Evolutionary conservation across 164 flowering plant species (phyloP), one percentile per base, ranked within the genome.

Genomic region (Kingdonia uniflora): DNA sequence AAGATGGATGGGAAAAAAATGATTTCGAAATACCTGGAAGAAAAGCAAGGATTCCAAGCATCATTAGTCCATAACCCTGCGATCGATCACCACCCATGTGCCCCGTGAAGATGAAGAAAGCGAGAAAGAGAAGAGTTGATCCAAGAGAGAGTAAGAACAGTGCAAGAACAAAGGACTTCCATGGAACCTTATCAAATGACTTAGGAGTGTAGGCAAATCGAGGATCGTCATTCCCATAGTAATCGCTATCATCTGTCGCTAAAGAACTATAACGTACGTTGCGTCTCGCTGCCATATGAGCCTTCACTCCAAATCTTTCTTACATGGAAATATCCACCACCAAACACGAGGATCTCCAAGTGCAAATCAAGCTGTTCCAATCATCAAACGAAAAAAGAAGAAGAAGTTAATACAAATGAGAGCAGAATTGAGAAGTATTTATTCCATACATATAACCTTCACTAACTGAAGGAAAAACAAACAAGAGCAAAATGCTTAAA

Each of bases 31-130:
- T 74, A 83, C 95, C 92, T 55, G 96, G 97, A 39, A 91, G 77
- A 61, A 91, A 85, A 33, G 92, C 62, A 42, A 91, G 80, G 54
- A 85, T 21, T 14, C 95, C 97, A 45, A 87, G 76, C 19, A 62
- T 71, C 15, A 91, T 44, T 29, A 91, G 86, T 10, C 92, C 96
- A 67, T 71, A 81, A 10, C 80, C 92, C 69, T 87, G 97, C 20
- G 92, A 73, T 2, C 25, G 59, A 11, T 91, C 96, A 37, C 96
- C 97, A 19, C 81, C 92, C 96, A 91, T 91, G 71, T 91, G 97
- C 35, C 97, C 97, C 3, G 92, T 66, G 40, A 78, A 76, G 64
- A 91, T 76, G 70, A 87, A 87, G 57, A 76, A 51, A 1, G 95
- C 71, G 33, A 87, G 81, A 38, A 81, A 79, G 33, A 87, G 80